These are phyloP conservation scores for Pisolithus thermaeus DNA, from an alignment of 1,284 basidiomycete genomes.

Conservation along the genomic window DNA sequence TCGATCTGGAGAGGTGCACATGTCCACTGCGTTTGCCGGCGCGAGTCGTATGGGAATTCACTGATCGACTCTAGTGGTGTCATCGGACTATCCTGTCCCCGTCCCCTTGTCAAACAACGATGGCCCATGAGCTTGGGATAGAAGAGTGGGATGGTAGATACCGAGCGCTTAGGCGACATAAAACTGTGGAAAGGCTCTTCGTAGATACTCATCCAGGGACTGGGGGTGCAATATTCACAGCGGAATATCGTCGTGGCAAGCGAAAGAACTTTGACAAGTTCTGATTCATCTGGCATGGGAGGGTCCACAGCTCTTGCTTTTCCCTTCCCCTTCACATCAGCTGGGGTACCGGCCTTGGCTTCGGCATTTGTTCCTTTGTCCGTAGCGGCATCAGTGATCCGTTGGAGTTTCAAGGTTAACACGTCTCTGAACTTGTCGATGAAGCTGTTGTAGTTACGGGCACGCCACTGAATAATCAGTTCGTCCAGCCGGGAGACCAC, in stretches of 20 bases:
- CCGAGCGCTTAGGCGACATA: constrained; percentile 3
- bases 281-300: constrained; percentile 15
- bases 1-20: constrained; percentile 29
- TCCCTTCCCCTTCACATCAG: constrained; percentile 18
- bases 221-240: constrained; percentile 32
- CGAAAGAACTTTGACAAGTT: constrained; percentile 24
- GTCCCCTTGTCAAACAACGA: constrained; percentile 32
- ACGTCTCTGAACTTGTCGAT: constrained; percentile 18
- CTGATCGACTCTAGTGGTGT: constrained; percentile 24
- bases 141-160: constrained; percentile 27
- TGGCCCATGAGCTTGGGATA: constrained; percentile 36
- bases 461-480: constrained; percentile 34
- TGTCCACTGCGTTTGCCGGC: constrained; percentile 31
- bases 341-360: constrained; percentile 5
- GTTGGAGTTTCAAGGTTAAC: neutral
- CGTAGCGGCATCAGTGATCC: neutral
- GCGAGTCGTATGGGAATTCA: constrained; percentile 20
- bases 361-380: neutral
- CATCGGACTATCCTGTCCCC: constrained; percentile 15
- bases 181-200: constrained; percentile 15
- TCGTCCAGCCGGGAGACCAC: constrained; percentile 31
- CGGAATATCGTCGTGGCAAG: constrained; percentile 41
- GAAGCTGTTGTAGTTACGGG: constrained; percentile 22
- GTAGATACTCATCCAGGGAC: constrained; percentile 20
- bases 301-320: constrained; percentile 22